Base-by-base conservation (phyloP, 768 basidiomycete species). In the Suillus placidus region DNA sequence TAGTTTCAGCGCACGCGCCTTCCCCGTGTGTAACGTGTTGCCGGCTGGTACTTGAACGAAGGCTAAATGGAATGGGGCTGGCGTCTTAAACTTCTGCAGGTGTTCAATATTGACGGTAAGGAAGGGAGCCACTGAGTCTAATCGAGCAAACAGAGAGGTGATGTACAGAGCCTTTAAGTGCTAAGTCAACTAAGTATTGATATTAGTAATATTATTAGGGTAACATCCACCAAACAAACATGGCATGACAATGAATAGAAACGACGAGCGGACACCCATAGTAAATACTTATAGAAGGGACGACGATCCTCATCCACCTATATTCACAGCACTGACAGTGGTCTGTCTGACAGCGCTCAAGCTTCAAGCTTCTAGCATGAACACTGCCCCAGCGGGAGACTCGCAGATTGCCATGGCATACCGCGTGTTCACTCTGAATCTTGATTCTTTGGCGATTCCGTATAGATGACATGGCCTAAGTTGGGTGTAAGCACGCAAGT, bases 1-100 rank as follows among this genome's bases (percentile, higher is more conserved):
- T 68, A 16, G 49, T 37, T 57, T 57, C 56, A 38, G 23, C 14
- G 23, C 72, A 56, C 34, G 23, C 56, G 69, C 73, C 20, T 67
- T 61, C 52, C 60, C 66, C 12, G 68, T 68, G 8, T 67, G 65
- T 7, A 66, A 69, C 30, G 54, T 37, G 13, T 61, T 64, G 56
- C 66, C 65, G 34, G 61, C 66, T n/a, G 64, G 64, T n/a, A 42
- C 10, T 34, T 34, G 30, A 9, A 32, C 20, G 3, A 32, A 32
- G 7, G 26, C 8, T 54, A 12, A 35, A 35, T 57, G 16, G 69
- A 49, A 43, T 66, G 67, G 49, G 52, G 63, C 8, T 34, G 54
- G 10, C 5, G 32, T 55, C 6, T 13, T 55, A 4, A 18, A 52
- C 20, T 35, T 55, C 6, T 35, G 6, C 20, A 35, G 52, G 20